Base-by-base conservation (phyloP, 129 eudicot species). In the Centrapalus pauciflorus region DNA sequence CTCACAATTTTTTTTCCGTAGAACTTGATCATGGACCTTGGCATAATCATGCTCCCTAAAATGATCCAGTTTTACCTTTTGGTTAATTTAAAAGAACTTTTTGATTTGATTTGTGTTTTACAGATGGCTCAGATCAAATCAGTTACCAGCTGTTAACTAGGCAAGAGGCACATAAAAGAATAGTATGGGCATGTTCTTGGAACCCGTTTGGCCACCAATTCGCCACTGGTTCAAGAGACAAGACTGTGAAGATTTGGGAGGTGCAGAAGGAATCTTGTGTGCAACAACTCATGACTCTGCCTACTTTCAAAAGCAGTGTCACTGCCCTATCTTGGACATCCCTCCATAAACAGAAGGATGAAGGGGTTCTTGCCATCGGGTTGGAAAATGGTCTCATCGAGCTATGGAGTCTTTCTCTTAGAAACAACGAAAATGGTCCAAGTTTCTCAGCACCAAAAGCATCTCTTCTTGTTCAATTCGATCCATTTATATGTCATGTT, bases 161-260 rank as follows among this genome's bases (percentile, higher is more conserved):
- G 78, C 92, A 93, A 63, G 96, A 88, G 75, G 99, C 95, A 27
- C 99, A 93, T 77, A 93, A 89, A 73, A 67, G 99, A 79, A 93
- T 93, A 56, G 95, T 89, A 74, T 89, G 99, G 99, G 83, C 90
- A 48, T 93, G 99, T 78, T 85, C 95, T 21, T 93, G 99, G 99
- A 86, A 89, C 75, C 99, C 95, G 8, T 82, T 67, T 23, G 78
- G 83, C 35, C 90, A 86, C 57, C 88, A 86, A 74, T 93, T 89
- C 17, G 95, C 93, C 26, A 93, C 96, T 0, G 95, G 95, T 5
- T 93, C 99, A 20, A 79, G 96, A 74, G 96, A 93, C 77, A 93
- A 93, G 67, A 89, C 90, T 21, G 88, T 93, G 6, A 89, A 93
- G 51, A 86, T 93, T 24, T 93, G 96, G 99, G 77, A 57, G 55